Base-by-base conservation (phyloP, 1,284 basidiomycete genomes). In the Inonotus hispidus region DNA sequence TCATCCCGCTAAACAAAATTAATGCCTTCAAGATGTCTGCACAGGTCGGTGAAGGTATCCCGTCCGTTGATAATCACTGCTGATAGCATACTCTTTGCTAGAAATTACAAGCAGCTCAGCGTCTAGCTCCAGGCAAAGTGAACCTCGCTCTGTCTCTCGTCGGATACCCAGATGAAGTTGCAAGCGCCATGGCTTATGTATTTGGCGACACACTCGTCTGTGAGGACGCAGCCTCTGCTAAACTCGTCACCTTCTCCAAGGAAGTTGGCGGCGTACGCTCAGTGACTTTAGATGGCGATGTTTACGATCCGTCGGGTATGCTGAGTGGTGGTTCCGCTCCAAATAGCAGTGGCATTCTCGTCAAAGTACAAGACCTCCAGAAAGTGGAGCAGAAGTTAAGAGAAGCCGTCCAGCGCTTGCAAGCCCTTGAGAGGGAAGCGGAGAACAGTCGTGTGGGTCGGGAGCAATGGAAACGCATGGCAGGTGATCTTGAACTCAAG, bases 291-390 rank as follows among this genome's bases (percentile, higher is more conserved):
- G 89, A 95, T 27, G 97, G 97, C 16, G 97, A 99, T 69, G 87
- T 98, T 6, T 99, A 99, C 73, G 96, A 99, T 68, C 96, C 97
- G 0, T 91, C 90, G 2, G 97, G 97, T 2, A 96, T 92, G 0
- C 82, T 99, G 8, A 93, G 90, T 23, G 97, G 97, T 32, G 97
- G 97, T 11, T 87, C 94, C 4, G 88, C 93, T 1, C 91, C 94
- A 0, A 87, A 77, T 53, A 80, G 85, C 25, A 88, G 82, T 37
- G 92, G 92, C 8, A 79, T 92, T 2, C 79, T 99, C 16, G 77
- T 97, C 64, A 87, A 88, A 67, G 93, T 96, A 2, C 95, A 98
- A 70, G 87, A 95, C 69, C 74, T 97, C 37, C 75, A 90, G 43
- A 77, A 75, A 14, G 75, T 83, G 11, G 86, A 89, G 70, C 71